Evolutionary conservation across 2,329 filamentous ascomycete species (phyloP), one percentile per base, ranked within the genome.

Genomic region (Colletotrichum acutatum): DNA sequence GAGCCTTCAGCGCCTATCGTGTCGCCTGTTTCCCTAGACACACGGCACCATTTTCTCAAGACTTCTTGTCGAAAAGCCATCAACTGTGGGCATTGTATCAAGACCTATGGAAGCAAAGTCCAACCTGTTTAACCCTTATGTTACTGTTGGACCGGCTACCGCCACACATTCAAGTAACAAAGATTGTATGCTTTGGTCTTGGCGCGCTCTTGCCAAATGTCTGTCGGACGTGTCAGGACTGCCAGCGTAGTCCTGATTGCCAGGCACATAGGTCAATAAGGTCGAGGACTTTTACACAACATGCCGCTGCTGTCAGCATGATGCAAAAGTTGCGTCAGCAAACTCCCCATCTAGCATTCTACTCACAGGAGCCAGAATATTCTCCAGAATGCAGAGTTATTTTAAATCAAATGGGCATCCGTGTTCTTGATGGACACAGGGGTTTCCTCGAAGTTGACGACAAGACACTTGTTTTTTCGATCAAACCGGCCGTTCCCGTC

Each of bases 361-460:
- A 46, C n/a, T 16, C 53, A 9, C 60, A 71, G 24, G 68, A 66
- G 6, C 68, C 68, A 22, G 32, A 24, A 4, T 67, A 67, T 12
- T 37, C 56, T 4, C 42, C 19, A 11, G 32, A 14, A 6, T 42
- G 28, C 34, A 66, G 19, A 26, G 14, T 57, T 5, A 7, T 46
- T 28, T 62, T 71, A 22, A 14, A 32, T 14, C 30, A 28, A 8
- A 32, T n/a, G 30, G 68, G 60, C 24, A 68, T 77, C 26, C 46
- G 59, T 12, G 70, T 77, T 1, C 26, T 76, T 8, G 46, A 72
- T 42, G 56, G 72, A 42, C 37, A 66, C 12, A 58, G 67, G 56
- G 76, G 74, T 6, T 77, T 77, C 49, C 61, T 78, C 30, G 57
- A 74, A 49, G 63, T 76, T 3, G 75, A 78, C 11, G 72, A 71